phyloP scores from a whole-genome alignment of 1,284 basidiomycete species.

The Ceratobasidium theobromae region DNA sequence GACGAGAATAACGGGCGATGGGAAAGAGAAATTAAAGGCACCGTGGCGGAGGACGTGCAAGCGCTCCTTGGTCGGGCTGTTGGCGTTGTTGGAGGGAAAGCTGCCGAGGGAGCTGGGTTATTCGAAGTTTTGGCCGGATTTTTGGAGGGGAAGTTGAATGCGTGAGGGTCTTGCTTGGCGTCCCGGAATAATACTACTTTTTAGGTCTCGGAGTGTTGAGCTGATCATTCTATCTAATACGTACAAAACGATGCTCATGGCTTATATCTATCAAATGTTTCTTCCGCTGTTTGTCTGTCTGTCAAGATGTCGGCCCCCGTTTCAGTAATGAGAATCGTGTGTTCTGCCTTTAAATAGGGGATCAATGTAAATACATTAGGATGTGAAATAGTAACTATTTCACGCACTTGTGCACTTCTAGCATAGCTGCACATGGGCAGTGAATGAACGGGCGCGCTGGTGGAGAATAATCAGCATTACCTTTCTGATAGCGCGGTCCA shows the following conservation, averaged over 20 bases:
- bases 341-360: constrained; percentile 56
- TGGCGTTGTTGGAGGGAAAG: constrained; percentile 64
- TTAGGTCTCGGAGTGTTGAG: not conserved
- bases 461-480: constrained; percentile 34
- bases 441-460: not conserved
- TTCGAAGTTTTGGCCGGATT: constrained; percentile 57
- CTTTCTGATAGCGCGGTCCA: constrained; percentile 82
- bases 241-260: constrained; percentile 12
- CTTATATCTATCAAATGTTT: constrained; percentile 32
- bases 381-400: no score
- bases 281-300: constrained; percentile 38
- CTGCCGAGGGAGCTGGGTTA: constrained; percentile 48
- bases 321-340: constrained; percentile 82
- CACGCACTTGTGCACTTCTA: constrained; percentile 62
- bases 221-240: not conserved
- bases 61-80: constrained; percentile 45
- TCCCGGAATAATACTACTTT: constrained; percentile 27
- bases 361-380: not conserved
- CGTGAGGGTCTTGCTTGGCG: constrained; percentile 47
- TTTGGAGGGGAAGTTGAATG: constrained; percentile 52
- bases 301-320: constrained; percentile 68
- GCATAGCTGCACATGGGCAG: constrained; percentile 51
- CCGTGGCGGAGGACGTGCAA: constrained; percentile 73
- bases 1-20: constrained; percentile 58
- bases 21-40: constrained; percentile 70